phyloP scores from a whole-genome alignment of 2,329 filamentous ascomycete genomes.

The Venturiaceae sp. region DNA sequence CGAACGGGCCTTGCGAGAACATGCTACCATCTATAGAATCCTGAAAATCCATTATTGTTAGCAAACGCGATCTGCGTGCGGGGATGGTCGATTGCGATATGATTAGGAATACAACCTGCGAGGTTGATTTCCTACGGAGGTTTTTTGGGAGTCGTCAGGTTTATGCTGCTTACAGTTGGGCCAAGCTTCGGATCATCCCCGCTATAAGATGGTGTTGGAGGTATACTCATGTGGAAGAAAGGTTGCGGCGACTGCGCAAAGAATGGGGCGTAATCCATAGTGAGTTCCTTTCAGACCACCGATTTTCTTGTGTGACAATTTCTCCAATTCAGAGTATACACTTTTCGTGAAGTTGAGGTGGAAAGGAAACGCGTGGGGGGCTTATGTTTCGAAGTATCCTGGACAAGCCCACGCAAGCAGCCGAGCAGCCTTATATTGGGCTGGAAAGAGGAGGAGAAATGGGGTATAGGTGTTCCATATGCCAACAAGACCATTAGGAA shows the following conservation, averaged over 20 bases:
- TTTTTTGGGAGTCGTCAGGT: neutral
- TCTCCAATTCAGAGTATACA: neutral
- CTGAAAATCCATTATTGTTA: slow-evolving; percentile 11
- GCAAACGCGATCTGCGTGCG: neutral
- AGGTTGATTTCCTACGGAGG: too few species aligned
- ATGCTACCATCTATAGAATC: slow-evolving; percentile 16
- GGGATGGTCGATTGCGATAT: neutral
- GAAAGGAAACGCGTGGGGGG: neutral
- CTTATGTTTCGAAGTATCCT: neutral
- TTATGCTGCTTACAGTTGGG: slow-evolving; percentile 1
- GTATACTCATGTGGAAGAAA: slow-evolving; percentile 1
- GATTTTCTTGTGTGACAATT: neutral
- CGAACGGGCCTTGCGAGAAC: slow-evolving; percentile 10
- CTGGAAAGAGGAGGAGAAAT: neutral
- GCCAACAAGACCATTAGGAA: neutral
- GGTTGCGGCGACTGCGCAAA: slow-evolving; percentile 7
- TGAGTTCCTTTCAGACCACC: neutral
- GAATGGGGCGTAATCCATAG: slow-evolving; percentile 7
- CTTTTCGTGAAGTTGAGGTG: neutral
- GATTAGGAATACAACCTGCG: neutral
- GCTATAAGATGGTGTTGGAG: slow-evolving; percentile 3
- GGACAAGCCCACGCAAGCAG: neutral
- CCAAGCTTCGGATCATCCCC: slow-evolving; percentile 4
- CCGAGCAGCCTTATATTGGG: neutral
- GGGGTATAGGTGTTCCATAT: neutral